Evolutionary conservation across 768 basidiomycete genomes (phyloP), one percentile per base, ranked within the genome.

Genomic region (Amanita polypyramis): DNA sequence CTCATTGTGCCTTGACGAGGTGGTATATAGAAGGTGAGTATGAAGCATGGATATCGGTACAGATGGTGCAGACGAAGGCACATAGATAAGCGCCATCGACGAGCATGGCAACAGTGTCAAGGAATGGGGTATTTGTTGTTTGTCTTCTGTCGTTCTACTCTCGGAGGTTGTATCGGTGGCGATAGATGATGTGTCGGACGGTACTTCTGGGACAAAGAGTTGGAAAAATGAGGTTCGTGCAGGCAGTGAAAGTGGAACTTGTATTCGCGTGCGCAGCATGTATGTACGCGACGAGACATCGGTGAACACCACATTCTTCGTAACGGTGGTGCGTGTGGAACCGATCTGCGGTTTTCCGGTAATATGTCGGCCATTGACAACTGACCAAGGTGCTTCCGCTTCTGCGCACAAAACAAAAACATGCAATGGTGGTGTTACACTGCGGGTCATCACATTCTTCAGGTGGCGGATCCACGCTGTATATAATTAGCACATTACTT

Each of bases 381-480:
- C 70, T 11, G 73, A 70, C 79, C 83, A 84, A 1, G 79, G 70
- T 5, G 73, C 67, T 50, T 74, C 73, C 10, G 68, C 68, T 29
- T 87, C 79, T 1, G 79, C 79, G 47, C 75, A 77, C 15, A 81
- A 56, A 1, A 91, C 51, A 5, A 75, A 73, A 41, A 86, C 72
- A 53, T 85, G 80, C 19, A 81, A 57, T 9, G 77, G 70, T 1
- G 74, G 62, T 30, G 72, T 70, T 5, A 56, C 61, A 46, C 63
- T 66, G 6, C 60, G 55, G 10, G 68, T 57, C 3, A 70, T 62
- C 8, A 66, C 62, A 20, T 61, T 63, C 1, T 72, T 67, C 19
- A 86, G 62, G 52, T 76, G 72, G 8, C 60, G 64, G 30, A 69
- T 69, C 88, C 88, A 91, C 41, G 78, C 88, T 91, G 55, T n/a